Percentiles rank a stretch among this genome's conserved stretches.
These are phyloP conservation scores for Eimeria zaria DNA, from an alignment of 169 alveolate genomes.

Conservation along the genomic window DNA sequence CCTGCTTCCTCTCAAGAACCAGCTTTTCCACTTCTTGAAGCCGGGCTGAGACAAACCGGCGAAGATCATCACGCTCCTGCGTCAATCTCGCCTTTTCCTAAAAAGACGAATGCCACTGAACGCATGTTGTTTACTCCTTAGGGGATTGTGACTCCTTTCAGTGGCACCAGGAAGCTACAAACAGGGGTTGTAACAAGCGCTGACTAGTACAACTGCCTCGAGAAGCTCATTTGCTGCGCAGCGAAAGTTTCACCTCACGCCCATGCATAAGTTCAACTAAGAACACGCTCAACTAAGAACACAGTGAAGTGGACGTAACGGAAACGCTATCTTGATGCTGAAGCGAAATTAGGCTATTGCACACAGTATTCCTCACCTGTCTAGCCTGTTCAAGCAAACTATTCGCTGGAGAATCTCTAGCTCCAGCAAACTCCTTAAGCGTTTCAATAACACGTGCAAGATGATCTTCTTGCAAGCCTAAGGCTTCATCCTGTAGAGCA, in stretches of 20 bases:
- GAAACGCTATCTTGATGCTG: neutral
- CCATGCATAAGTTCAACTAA: neutral
- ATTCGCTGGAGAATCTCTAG: constrained; percentile 58
- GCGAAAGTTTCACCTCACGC: neutral
- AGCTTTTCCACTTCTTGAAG: constrained; percentile 73
- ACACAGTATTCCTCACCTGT: neutral
- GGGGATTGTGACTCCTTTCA: neutral
- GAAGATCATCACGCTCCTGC: constrained; percentile 69
- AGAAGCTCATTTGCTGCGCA: neutral
- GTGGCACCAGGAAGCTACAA: neutral
- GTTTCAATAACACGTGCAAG: constrained; percentile 47
- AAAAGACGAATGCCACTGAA: neutral
- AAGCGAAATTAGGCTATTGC: neutral
- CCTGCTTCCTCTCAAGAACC: constrained; percentile 52
- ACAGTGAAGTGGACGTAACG: neutral
- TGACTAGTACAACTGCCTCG: neutral
- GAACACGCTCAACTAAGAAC: neutral
- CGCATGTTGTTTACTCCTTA: neutral
- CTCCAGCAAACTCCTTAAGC: constrained; percentile 6
- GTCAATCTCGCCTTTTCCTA: constrained; percentile 40
- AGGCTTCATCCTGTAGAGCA: constrained; percentile 63
- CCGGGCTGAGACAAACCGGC: constrained; percentile 56
- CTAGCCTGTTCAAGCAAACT: constrained; percentile 35
- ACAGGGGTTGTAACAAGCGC: neutral
- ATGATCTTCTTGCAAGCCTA: constrained; percentile 38